Base-by-base conservation (phyloP, 371 early-diverging fungal species). In the Saksenaea oblongispora region DNA sequence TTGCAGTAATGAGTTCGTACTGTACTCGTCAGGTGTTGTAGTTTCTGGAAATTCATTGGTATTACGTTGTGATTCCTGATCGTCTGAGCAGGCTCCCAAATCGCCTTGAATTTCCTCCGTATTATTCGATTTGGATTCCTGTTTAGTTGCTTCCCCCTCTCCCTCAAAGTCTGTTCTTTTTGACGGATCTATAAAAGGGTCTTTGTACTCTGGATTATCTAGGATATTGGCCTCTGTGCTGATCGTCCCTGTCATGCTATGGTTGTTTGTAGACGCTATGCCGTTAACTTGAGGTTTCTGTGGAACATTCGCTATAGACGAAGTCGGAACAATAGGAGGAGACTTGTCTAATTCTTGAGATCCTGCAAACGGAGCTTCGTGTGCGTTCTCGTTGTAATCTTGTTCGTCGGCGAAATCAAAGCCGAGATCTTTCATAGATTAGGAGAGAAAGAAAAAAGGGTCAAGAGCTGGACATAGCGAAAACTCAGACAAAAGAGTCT, bases 371-470 rank as follows among this genome's bases (percentile, higher is more conserved):
- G 55, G 28, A 27, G 63, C 31, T 15, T 28, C 34, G 39, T 26
- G 56, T 28, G 24, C 26, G 5, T 56, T 57, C 18, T 58, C 63
- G 54, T 67, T 64, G 42, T 76, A 74, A 55, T 67, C 74, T 18
- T 70, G 73, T 37, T 79, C 79, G 58, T 74, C 74, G 37, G 74
- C 39, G 62, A 79, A 76, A 64, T 79, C 79, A 63, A 79, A 79
- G 55, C 79, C 79, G 73, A 79, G 79, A 70, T 79, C 79, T 79
- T 36, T 24, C 36, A 56, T 22, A 26, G 34, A 56, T 39, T n/a
- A 24, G 36, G n/a, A 47, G 55, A 44, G 11, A 36, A 39, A 39
- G 5, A 47, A 47, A 47, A 47, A 47, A 22, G 31, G 24, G 51
- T 47, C 51, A 47, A 47, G 51, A 22, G 22, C 22, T 47, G 51